Evolutionary conservation across 176 grass and related monocot species (phyloP), one percentile per base, ranked within the genome.

Genomic region (Panicum miliaceum): DNA sequence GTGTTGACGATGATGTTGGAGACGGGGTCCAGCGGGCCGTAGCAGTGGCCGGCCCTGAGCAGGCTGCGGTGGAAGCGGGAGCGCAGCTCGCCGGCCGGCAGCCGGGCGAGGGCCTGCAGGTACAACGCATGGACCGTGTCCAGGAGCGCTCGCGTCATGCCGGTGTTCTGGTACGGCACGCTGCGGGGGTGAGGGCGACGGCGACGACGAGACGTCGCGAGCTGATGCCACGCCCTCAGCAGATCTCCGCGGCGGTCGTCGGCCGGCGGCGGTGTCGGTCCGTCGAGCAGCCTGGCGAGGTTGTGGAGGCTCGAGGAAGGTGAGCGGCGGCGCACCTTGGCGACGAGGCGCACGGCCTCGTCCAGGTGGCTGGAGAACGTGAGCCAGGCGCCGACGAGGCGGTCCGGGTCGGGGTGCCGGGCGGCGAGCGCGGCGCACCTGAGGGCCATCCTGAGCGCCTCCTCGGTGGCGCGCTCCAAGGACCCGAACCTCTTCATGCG

Each of bases 351-450:
- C 66, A 45, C 5, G 52, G 27, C 53, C 5, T 57, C 23, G 16
- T 59, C 15, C 5, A 45, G 8, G 51, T 9, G 36, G 35, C 0
- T 0, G 53, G 79, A 71, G 18, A 82, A 1, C 8, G 36, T 12
- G 14, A 22, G 23, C 79, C 79, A 82, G 4, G 15, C 37, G 8
- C 3, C 15, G 51, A 71, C 37, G 66, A 71, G 51, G 52, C 51
- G n/a, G 37, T 71, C 79, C 5, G 79, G 66, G 3, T 58, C 48
- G 0, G 51, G 36, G 25, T 71, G 37, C 64, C 15, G 9, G 8
- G 51, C 36, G 66, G 53, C 66, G 2, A 82, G n/a, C 54, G 80
- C 80, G 37, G 52, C 51, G 80, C 80, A 82, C 51, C 34, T 45
- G 38, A 82, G 67, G 14, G 80, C 66, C 22, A 23, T 69, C 34